A percentile compares a stretch with the other conserved stretches of the same genome.
Evolutionary conservation across 805 yeast genomes (phyloP).

Genomic region (Sungouiozyma ichnusensis): DNA sequence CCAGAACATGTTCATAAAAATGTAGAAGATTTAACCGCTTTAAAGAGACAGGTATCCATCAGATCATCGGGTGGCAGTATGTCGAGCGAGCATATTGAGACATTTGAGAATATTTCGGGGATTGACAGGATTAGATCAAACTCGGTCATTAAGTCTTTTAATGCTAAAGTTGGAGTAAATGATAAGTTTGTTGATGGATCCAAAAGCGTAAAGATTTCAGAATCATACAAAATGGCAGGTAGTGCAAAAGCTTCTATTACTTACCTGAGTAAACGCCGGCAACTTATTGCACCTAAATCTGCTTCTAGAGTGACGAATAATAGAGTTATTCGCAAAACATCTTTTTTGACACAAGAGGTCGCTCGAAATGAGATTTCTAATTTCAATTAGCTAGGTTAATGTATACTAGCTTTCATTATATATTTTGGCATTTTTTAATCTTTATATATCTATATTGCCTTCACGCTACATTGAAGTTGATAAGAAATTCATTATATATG

Average conservation of each 20-base stretch:
- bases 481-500: too few relatives aligned
- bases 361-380: background rate
- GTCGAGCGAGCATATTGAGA: conserved; percentile 1
- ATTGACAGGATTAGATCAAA: conserved; percentile 30
- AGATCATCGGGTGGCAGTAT: conserved; percentile 16
- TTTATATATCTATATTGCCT: background rate
- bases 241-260: conserved; percentile 51
- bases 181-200: conserved; percentile 34
- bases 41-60: conserved; percentile 36
- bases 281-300: conserved; percentile 21
- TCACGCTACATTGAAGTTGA: too few relatives aligned
- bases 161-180: conserved; percentile 30
- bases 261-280: conserved; percentile 35
- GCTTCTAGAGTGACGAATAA: background rate
- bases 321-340: background rate
- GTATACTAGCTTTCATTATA: too few relatives aligned
- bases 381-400: background rate
- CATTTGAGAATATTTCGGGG: conserved; percentile 5
- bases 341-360: background rate
- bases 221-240: conserved; percentile 43
- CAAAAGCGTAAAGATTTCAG: conserved; percentile 40
- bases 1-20: too few relatives aligned
- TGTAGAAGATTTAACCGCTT: conserved; percentile 34
- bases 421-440: background rate
- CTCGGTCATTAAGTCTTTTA: conserved; percentile 36